Evolutionary conservation across 73 alveolate genomes (phyloP), one percentile per base, ranked within the genome.

Genomic region (Breviolum minutum): DNA sequence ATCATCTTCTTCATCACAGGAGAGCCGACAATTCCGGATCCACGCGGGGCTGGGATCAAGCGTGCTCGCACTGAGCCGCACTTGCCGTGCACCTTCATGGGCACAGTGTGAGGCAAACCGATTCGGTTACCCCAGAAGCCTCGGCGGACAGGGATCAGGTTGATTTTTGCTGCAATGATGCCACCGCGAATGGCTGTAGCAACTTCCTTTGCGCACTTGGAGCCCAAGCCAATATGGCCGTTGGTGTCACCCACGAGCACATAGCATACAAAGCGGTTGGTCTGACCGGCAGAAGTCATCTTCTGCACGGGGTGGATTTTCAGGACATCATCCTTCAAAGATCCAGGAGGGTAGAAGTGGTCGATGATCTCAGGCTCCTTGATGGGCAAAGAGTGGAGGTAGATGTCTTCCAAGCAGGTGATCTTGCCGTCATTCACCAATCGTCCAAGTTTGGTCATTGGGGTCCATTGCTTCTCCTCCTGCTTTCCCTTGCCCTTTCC

Each of bases 121-220:
- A 99, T 99, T 99, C 99, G 99, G 99, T 99, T 99, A 27, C 99
- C 99, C 99, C 99, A 99, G 99, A 99, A 99, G 63, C 99, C 99
- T 99, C 99, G 99, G 99, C 99, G 99, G 63, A 99, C 99, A 81
- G 99, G 99, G 99, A 99, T 99, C 99, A 99, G 99, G 99, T 99
- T 99, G 99, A 99, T 99, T 99, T 99, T 99, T 74, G 99, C 99
- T 66, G 99, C 99, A 83, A 99, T 99, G 98, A 99, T 99, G 85
- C 99, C 99, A 54, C 99, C 99, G 99, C 99, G 99, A 99, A 99
- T 99, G 97, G 99, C 99, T 73, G 99, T 90, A 63, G 99, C 99
- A 40, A 94, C 99, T 94, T 99, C 99, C 99, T 99, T 99, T 88
- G 99, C 99, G 95, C 99, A 99, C 99, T 99, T 99, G 99, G 99